Evolutionary conservation across 768 basidiomycete species (phyloP).

Genomic region (Imleria badia): DNA sequence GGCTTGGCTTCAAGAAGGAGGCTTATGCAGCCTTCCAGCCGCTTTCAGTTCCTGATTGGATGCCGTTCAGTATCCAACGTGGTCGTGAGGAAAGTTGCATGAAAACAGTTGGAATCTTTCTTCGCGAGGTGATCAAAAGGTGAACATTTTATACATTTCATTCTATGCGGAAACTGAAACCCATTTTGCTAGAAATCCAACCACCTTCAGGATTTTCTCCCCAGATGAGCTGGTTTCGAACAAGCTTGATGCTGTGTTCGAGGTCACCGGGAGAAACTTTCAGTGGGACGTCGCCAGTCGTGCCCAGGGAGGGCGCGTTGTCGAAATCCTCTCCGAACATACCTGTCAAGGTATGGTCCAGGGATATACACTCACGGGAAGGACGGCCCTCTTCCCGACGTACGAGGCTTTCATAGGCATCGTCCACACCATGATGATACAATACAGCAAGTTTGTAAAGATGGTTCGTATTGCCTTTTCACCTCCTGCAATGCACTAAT

Average conservation of each 20-base stretch:
- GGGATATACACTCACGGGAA: constrained; percentile 88
- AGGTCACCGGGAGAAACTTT: constrained; percentile 68
- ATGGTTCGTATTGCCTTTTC: constrained; percentile 47
- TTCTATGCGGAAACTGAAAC: background rate
- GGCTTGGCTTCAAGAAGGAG: constrained; percentile 70
- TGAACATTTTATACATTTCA: constrained; percentile 28
- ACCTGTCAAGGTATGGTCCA: constrained; percentile 90
- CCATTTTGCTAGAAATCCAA: constrained; percentile 58
- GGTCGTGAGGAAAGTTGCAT: constrained; percentile 72
- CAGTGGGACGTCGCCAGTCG: constrained; percentile 79
- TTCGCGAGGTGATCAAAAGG: constrained; percentile 57
- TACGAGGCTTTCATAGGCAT: constrained; percentile 94
- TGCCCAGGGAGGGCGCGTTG: constrained; percentile 73
- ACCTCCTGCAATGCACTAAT: background rate
- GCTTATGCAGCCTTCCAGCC: constrained; percentile 61
- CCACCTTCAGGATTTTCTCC: constrained; percentile 83
- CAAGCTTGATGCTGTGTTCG: constrained; percentile 81
- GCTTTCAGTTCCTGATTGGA: constrained; percentile 69
- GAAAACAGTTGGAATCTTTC: constrained; percentile 61
- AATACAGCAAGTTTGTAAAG: constrained; percentile 87
- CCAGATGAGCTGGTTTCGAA: constrained; percentile 88
- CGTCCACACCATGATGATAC: constrained; percentile 86
- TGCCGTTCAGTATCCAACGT: constrained; percentile 46
- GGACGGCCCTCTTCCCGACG: constrained; percentile 82
- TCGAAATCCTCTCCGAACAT: constrained; percentile 89